Base-by-base conservation (phyloP, 2,329 filamentous ascomycete genomes). In the Tolypocladium ophioglossoides region DNA sequence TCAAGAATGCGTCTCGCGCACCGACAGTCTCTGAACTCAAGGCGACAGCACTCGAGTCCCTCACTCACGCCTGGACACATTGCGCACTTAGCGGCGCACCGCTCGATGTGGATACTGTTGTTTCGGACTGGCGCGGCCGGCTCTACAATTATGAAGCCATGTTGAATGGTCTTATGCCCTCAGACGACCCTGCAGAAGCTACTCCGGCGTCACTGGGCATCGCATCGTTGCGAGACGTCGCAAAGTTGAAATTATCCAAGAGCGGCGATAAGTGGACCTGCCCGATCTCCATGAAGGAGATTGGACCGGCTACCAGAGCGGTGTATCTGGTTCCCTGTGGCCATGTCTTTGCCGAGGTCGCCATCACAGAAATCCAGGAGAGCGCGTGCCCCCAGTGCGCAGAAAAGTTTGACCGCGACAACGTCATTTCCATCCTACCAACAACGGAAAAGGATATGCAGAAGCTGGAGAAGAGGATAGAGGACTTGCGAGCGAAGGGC, bases 141-240 rank as follows among this genome's bases (percentile, higher is more conserved):
- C 78, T 99, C 0, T 99, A 96, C 78, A 97, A 96, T 67, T 97
- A 97, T 72, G 91, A 97, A 67, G 84, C 90, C 0, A 79, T 97
- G 22, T 77, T 99, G 54, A 75, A 75, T n/a, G 75, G 74, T 3
- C 66, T 84, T 20, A 74, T 82, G 65, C 72, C 84, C 67, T 62
- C 68, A 27, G 82, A 89, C 61, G 84, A 84, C 46, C 82, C 86
- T 53, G 77, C 59, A 52, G 70, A 74, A 41, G 54, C 62, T 6
- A 63, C 69, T 1, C 78, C 81, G 38, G 67, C 73, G 20, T 70
- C 74, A 12, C 71, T 78, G 4, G 78, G 77, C n/a, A 86, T 99
- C 57, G 89, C 85, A 67, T 86, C 86, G 9, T 71, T 97, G 35
- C 86, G 88, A 59, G 94, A 99, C 68, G 82, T 97, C 1, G 86